These are phyloP conservation scores for Colletotrichum acutatum DNA, from an alignment of 2,329 filamentous ascomycete genomes.

Conservation along the genomic window DNA sequence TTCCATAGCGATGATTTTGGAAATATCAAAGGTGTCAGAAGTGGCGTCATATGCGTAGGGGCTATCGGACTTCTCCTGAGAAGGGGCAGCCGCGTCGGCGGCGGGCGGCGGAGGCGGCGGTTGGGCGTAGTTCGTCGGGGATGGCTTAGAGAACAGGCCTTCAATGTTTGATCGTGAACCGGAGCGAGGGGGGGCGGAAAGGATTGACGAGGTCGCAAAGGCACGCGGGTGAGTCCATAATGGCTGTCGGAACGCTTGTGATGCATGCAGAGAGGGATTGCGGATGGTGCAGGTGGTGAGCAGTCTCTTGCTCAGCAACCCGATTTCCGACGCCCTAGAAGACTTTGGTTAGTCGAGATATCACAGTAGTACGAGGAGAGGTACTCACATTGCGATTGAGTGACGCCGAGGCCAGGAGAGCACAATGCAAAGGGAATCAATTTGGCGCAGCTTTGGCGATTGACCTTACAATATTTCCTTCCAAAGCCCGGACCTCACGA, in stretches of 20 bases:
- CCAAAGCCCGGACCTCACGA: neutral
- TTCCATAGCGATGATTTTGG: slow-evolving; percentile 48
- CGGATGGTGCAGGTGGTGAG: slow-evolving; percentile 28
- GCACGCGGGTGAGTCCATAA: slow-evolving; percentile 10
- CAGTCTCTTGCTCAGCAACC: slow-evolving; percentile 29
- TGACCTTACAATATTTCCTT: slow-evolving; percentile 14
- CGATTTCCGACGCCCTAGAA: slow-evolving; percentile 34
- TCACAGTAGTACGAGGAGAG: neutral
- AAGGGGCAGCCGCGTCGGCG: neutral
- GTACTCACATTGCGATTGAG: slow-evolving; percentile 17
- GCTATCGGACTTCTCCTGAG: neutral
- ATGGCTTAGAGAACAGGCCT: neutral
- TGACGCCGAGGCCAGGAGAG: neutral
- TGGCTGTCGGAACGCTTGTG: slow-evolving; percentile 18
- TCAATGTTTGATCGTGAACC: neutral
- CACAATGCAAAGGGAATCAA: neutral
- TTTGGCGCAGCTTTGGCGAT: neutral
- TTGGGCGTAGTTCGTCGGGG: neutral
- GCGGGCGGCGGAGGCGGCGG: slow-evolving; percentile 12
- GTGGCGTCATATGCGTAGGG: slow-evolving; percentile 35
- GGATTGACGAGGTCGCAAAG: slow-evolving; percentile 16
- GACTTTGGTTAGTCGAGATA: neutral
- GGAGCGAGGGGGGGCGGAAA: neutral
- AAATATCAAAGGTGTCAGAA: slow-evolving; percentile 44
- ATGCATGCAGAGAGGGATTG: neutral